Evolutionary conservation across 768 basidiomycete species (phyloP).

Genomic region (Suillus alpinus): DNA sequence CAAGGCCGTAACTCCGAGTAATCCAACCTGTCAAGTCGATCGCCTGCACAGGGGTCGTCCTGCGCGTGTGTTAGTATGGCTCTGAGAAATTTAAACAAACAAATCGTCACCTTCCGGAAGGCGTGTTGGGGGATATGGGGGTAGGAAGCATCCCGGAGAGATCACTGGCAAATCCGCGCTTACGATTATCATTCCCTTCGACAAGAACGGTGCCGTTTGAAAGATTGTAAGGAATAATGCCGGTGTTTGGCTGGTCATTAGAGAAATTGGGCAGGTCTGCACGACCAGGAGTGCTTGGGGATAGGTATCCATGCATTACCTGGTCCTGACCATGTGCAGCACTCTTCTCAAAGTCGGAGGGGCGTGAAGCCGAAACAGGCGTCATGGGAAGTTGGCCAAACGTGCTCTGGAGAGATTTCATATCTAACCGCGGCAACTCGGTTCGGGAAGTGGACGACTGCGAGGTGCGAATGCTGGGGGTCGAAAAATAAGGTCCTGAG

Average conservation of each 20-base stretch:
- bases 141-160: constrained; percentile 1
- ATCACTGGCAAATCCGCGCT: neutral
- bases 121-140: neutral
- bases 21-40: neutral
- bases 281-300: neutral
- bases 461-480: neutral
- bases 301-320: neutral
- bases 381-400: neutral
- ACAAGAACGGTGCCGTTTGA: too few species aligned
- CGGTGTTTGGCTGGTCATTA: neutral
- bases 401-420: neutral
- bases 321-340: neutral
- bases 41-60: neutral
- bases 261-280: neutral
- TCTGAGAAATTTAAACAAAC: neutral
- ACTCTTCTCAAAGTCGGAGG: neutral
- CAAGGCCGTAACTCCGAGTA: neutral
- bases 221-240: too few species aligned
- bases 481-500: neutral
- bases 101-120: neutral
- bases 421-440: neutral
- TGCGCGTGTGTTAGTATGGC: neutral
- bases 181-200: neutral
- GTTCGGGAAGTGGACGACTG: neutral
- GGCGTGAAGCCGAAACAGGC: neutral